Evolutionary conservation across 371 early-diverging fungal species (phyloP).

Genomic region (Mucor piriformis): DNA sequence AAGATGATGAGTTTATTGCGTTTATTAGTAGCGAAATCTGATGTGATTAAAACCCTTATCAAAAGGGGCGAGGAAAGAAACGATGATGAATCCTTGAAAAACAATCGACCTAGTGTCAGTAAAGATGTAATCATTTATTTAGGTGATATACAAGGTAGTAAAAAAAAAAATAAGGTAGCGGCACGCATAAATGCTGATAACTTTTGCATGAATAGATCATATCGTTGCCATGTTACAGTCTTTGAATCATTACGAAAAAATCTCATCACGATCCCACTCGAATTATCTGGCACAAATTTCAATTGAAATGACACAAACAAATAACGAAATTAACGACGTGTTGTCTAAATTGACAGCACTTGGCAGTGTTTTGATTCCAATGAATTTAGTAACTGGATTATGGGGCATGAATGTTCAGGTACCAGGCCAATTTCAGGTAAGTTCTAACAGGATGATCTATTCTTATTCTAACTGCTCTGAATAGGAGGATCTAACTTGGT

Average conservation of each 20-base stretch:
- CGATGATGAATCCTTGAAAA: not conserved
- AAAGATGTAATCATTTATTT: constrained; percentile 79
- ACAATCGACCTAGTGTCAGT: constrained; percentile 21
- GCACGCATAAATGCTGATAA: not conserved
- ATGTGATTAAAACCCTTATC: constrained; percentile 76
- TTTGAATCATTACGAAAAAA: constrained; percentile 85
- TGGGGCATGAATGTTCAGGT: constrained; percentile 90
- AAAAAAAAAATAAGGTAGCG: not conserved
- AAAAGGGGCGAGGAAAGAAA: constrained; percentile 62
- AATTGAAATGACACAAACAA: constrained; percentile 92
- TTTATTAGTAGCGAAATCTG: constrained; percentile 74
- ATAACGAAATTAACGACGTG: constrained; percentile 87
- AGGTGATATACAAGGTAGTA: constrained; percentile 83
- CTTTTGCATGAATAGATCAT: constrained; percentile 66
- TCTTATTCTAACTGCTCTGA: not conserved
- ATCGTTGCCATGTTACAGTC: constrained; percentile 92
- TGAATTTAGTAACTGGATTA: constrained; percentile 92
- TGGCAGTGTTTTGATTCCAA: constrained; percentile 88
- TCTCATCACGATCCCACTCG: constrained; percentile 87
- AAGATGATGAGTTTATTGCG: constrained; percentile 73
- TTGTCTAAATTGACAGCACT: constrained; percentile 90
- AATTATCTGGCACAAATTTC: constrained; percentile 96
- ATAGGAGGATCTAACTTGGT: constrained; percentile 64
- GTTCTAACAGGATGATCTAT: not conserved
- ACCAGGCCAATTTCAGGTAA: constrained; percentile 62